These are phyloP conservation scores for Monilinia aucupariae DNA, from an alignment of 2,329 filamentous ascomycete genomes.

Conservation along the genomic window DNA sequence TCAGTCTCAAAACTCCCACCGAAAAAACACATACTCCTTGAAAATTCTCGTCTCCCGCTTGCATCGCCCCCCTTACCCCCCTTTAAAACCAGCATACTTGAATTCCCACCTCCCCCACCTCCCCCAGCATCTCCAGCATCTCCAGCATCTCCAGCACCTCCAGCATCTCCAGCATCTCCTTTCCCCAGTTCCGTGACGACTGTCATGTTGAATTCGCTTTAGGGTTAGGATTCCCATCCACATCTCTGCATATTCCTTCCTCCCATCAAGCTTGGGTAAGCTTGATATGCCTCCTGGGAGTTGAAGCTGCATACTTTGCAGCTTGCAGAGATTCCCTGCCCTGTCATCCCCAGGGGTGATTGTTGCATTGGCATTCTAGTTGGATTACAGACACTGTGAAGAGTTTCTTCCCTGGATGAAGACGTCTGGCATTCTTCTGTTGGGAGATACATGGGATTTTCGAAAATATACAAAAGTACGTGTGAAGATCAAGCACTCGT, in stretches of 20 bases:
- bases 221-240: conserved; percentile 54
- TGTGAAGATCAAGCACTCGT: too few species aligned
- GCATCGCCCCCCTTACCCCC: conserved; percentile 54
- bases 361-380: conserved; percentile 50
- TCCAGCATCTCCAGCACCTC: too few species aligned
- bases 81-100: conserved; percentile 58
- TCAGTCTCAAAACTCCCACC: conserved; percentile 40
- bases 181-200: conserved; percentile 51
- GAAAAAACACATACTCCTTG: conserved; percentile 62
- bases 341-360: conserved; percentile 57
- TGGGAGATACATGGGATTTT: background rate
- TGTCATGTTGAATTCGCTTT: conserved; percentile 69
- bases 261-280: conserved; percentile 61
- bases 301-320: conserved; percentile 59
- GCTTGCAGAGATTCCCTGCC: conserved; percentile 61
- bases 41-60: conserved; percentile 49
- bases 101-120: too few species aligned
- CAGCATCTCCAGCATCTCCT: conserved; percentile 48
- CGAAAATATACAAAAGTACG: background rate
- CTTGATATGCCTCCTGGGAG: conserved; percentile 55
- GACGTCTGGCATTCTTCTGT: background rate
- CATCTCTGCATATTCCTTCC: conserved; percentile 54
- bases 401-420: too few species aligned
- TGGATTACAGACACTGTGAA: conserved; percentile 42
- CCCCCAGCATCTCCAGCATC: too few species aligned